A percentile compares a stretch with the other conserved stretches of the same genome.
Conservation (phyloP, 495 filamentous ascomycete genomes). For the Penicillium canescens region DNA sequence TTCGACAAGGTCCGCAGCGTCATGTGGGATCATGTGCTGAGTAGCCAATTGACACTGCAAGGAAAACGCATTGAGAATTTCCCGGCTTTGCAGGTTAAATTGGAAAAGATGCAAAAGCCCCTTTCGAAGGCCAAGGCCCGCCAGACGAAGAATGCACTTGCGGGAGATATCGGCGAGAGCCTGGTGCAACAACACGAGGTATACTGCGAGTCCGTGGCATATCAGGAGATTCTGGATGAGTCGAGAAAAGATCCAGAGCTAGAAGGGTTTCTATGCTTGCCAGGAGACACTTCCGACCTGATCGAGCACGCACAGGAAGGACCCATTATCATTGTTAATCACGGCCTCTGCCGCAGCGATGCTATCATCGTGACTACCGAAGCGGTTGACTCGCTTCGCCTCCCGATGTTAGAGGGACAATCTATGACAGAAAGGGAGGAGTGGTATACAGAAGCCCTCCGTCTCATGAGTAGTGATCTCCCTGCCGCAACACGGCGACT, state of each 20-base stretch:
- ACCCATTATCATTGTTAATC: conserved; percentile 12
- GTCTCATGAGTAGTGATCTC: background rate
- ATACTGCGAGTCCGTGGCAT: background rate
- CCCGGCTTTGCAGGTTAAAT: background rate
- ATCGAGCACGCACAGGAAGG: conserved; percentile 3
- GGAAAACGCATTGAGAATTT: background rate
- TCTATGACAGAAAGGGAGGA: background rate
- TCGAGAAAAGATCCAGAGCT: background rate
- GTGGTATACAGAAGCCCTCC: conserved; percentile 2
- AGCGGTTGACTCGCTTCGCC: conserved; percentile 1
- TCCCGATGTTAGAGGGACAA: conserved; percentile 5
- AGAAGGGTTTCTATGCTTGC: no score
- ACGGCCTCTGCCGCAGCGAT: conserved; percentile 9
- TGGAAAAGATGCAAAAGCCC: no score
- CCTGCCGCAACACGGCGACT: background rate
- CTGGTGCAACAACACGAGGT: conserved; percentile 5
- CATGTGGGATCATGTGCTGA: conserved; percentile 1
- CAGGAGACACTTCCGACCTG: background rate
- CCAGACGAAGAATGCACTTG: no score
- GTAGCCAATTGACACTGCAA: background rate
- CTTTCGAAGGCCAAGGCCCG: no score
- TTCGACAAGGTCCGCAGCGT: conserved; percentile 9
- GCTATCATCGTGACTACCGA: conserved; percentile 10
- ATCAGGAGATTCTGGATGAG: background rate
- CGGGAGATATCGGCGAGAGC: no score